Base-by-base conservation (phyloP, 1,284 basidiomycete genomes). In the Cutaneotrichosporon mucoides region DNA sequence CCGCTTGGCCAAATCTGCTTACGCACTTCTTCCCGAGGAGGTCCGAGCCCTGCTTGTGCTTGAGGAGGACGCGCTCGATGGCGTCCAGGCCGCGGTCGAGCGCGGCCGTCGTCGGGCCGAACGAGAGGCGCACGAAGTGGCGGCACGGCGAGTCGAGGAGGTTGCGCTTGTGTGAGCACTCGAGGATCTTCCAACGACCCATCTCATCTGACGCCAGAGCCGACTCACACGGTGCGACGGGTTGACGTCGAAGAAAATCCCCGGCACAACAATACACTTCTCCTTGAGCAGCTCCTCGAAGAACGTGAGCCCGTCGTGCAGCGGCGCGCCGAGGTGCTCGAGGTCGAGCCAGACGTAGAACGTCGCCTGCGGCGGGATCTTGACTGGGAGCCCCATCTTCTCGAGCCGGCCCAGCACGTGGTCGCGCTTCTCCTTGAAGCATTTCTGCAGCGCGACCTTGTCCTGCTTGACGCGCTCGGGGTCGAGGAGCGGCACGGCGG, bases 291-390 rank as follows among this genome's bases (percentile, higher is more conserved):
- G 81, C 77, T 96, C 93, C 73, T 97, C 93, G 72, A 96, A 96
- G 84, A 97, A 95, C 36, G 88, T 87, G 68, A 96, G 79, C 16
- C 93, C 93, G 67, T 90, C 90, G 79, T 92, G 91, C 46, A 96
- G 77, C 6, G 92, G 93, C 6, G 84, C 68, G 7, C 89, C 88
- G 37, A 95, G 82, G 53, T 80, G 81, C 67, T 86, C 85, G 24
- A 97, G 81, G 78, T 90, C 88, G 55, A 94, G 83, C 91, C 92
- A 96, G 74, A 95, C 87, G 77, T 93, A 92, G 77, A 93, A 93
- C 8, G 90, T 92, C 62, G 86, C 87, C 48, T 59, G 81, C 12
- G 88, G 91, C 46, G 86, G 88, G 60, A 90, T 79, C 40, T 83
- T 81, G 49, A 94, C 89, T 57, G 88, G 85, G 12, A 95, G 81